A percentile compares a stretch with the other conserved stretches of the same genome.
Evolutionary conservation across 495 filamentous ascomycete genomes (phyloP).

Genomic region (Neohortaea acidophila): DNA sequence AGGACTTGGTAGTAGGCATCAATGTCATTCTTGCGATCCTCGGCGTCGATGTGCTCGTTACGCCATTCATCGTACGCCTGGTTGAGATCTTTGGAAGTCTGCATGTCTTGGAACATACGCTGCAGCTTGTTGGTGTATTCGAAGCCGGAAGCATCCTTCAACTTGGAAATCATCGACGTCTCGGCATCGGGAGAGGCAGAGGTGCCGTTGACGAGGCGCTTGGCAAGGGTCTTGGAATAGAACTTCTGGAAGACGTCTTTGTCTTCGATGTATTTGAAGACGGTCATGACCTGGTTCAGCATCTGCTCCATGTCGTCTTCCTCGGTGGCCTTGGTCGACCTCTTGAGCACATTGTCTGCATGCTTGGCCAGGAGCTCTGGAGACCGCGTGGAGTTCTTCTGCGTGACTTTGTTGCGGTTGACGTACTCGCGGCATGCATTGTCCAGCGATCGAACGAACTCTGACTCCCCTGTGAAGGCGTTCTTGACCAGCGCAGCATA

Average conservation of each 20-base stretch:
- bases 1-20: slow-evolving; percentile 77
- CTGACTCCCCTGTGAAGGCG: slow-evolving; percentile 87
- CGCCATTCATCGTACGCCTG: slow-evolving; percentile 61
- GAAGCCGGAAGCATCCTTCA: slow-evolving; percentile 96
- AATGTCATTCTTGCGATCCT: slow-evolving; percentile 43
- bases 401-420: slow-evolving; percentile 91
- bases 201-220: slow-evolving; percentile 82
- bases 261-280: slow-evolving; percentile 99
- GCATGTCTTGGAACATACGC: slow-evolving; percentile 99
- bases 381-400: slow-evolving; percentile 76
- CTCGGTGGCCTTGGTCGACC: slow-evolving; percentile 70
- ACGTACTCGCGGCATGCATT: slow-evolving; percentile 97
- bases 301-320: slow-evolving; percentile 86
- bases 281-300: slow-evolving; percentile 92
- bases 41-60: slow-evolving; percentile 43
- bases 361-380: slow-evolving; percentile 92
- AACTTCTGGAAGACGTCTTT: slow-evolving; percentile 99
- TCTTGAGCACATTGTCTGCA: slow-evolving; percentile 84
- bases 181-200: slow-evolving; percentile 95
- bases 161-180: slow-evolving; percentile 97
- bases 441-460: slow-evolving; percentile 91
- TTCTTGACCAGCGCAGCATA: slow-evolving; percentile 83
- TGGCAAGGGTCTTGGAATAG: slow-evolving; percentile 91
- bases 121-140: slow-evolving; percentile 99
- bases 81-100: slow-evolving; percentile 95